Evolutionary conservation across 2,329 filamentous ascomycete species (phyloP).

Genomic region (Hymenoscyphus occultus): DNA sequence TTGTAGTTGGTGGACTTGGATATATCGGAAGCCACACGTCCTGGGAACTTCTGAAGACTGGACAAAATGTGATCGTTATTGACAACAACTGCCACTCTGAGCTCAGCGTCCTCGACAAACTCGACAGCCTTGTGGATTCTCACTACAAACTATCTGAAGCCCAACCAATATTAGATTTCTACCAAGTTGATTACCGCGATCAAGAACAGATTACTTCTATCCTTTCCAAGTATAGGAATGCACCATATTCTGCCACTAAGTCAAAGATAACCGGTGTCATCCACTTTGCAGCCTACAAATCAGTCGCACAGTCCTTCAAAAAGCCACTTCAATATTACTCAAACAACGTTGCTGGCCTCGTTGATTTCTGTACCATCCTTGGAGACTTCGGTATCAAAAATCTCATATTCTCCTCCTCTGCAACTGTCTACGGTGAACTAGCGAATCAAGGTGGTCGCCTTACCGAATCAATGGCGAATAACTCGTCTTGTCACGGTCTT

Average conservation of each 20-base stretch:
- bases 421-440: constrained; percentile 60
- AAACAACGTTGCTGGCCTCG: constrained; percentile 62
- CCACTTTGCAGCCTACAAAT: constrained; percentile 66
- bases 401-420: constrained; percentile 65
- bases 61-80: constrained; percentile 44
- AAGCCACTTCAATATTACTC: constrained; percentile 60
- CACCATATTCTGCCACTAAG: constrained; percentile 3
- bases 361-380: constrained; percentile 55
- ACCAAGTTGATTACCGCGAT: constrained; percentile 33
- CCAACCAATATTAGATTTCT: constrained; percentile 21
- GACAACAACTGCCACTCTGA: constrained; percentile 40
- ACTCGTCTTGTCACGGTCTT: constrained; percentile 54
- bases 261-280: constrained; percentile 60
- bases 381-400: constrained; percentile 59
- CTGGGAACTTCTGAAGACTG: constrained; percentile 47
- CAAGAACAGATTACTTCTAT: constrained; percentile 23
- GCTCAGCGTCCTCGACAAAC: constrained; percentile 24
- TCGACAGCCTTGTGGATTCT: constrained; percentile 24
- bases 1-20: constrained; percentile 47
- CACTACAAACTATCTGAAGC: constrained; percentile 19
- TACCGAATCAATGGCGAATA: constrained; percentile 50
- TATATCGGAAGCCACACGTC: constrained; percentile 50
- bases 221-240: constrained; percentile 32
- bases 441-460: constrained; percentile 49
- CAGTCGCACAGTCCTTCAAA: constrained; percentile 59